Evolutionary conservation across 2,329 filamentous ascomycete genomes (phyloP), one percentile per base, ranked within the genome.

Genomic region (Epichloe scottii): DNA sequence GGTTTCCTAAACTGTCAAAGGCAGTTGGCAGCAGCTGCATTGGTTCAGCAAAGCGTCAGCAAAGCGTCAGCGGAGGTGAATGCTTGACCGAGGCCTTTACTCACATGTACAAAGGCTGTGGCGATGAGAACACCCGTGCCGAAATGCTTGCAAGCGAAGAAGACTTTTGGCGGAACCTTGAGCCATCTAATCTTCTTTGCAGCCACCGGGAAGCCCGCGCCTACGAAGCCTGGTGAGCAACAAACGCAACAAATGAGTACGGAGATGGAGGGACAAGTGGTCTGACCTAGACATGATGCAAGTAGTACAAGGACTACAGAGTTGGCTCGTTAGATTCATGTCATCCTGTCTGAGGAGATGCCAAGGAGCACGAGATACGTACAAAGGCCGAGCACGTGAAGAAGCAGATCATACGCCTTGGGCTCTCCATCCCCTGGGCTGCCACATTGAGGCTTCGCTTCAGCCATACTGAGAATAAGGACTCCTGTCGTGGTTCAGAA

Each of bases 111-210:
- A 57, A 87, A 87, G 3, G 84, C 84, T 2, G 84, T 87, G 26
- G 84, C 83, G 52, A 87, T 77, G 38, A 87, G 70, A 17, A 87
- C 84, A 54, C 84, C 84, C 0, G 84, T 87, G 62, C 84, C 81
- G 55, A 84, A 84, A 58, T 82, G 78, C 57, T 82, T 82, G 65
- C 77, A 81, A 51, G 77, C 74, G 60, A 82, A 82, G 63, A 82
- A 81, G 34, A 78, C 60, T 56, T 71, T 74, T 1, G 74, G 67
- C 0, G 77, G 76, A 8, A 81, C 75, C 63, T 76, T 79, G 59
- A 82, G 66, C 73, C 75, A 77, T 50, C 66, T 74, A 57, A 81
- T 66, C 62, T 79, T 81, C 64, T 75, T 76, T 3, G 72, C 72
- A 4, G 71, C 67, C 7, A 77, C 74, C 4, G 75, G 75, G 52